Evolutionary conservation across 1,139 yeast genomes (phyloP).

Genomic region (Taphrina confusa): DNA sequence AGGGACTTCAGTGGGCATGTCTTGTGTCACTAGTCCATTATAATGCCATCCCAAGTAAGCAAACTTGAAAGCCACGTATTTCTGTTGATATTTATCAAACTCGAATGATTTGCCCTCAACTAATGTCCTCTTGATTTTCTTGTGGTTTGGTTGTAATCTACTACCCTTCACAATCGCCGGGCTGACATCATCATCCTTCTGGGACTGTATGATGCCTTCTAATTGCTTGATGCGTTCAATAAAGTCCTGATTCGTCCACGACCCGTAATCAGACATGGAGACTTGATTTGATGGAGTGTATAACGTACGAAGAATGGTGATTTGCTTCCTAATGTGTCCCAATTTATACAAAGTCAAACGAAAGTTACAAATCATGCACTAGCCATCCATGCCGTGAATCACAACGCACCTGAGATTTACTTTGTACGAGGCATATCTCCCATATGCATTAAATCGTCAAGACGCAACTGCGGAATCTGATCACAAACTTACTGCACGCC

Average conservation of each 20-base stretch:
- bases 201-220: constrained; percentile 46
- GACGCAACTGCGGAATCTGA: too few relatives aligned
- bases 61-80: constrained; percentile 77
- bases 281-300: too few relatives aligned
- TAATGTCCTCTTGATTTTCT: background rate
- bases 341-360: too few relatives aligned
- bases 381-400: too few relatives aligned
- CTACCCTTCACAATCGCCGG: constrained; percentile 6
- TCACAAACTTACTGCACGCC: too few relatives aligned
- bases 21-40: constrained; percentile 83
- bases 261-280: constrained; percentile 48
- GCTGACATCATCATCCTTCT: background rate
- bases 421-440: too few relatives aligned
- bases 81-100: constrained; percentile 62
- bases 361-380: too few relatives aligned
- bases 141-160: constrained; percentile 15
- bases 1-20: constrained; percentile 71
- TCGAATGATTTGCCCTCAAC: constrained; percentile 50
- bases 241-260: constrained; percentile 59
- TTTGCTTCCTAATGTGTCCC: too few relatives aligned
- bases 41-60: constrained; percentile 93
- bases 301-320: too few relatives aligned
- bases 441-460: too few relatives aligned
- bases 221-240: constrained; percentile 54
- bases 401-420: too few relatives aligned